A percentile compares a stretch with the other conserved stretches of the same genome.
phyloP scores from a whole-genome alignment of 1,284 basidiomycete genomes.

The Chalciporus piperatoides region DNA sequence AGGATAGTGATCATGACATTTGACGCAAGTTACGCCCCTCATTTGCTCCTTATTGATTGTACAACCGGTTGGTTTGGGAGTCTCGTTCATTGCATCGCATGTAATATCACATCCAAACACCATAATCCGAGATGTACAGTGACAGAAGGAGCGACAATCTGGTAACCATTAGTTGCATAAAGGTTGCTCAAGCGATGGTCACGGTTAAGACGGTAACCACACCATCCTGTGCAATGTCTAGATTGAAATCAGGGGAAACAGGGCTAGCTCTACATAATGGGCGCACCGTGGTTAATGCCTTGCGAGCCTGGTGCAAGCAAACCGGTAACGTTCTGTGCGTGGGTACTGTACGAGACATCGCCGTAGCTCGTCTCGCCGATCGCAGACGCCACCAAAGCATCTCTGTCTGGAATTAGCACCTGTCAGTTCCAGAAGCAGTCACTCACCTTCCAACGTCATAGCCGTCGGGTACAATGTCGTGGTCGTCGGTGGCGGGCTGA shows the following conservation, averaged over 20 bases:
- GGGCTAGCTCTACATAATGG: not conserved
- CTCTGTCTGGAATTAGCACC: conserved; percentile 28
- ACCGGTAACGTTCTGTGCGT: conserved; percentile 36
- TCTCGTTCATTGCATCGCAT: conserved; percentile 17
- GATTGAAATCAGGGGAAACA: not conserved
- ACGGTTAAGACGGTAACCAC: conserved; percentile 46
- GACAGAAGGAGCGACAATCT: too few relatives aligned
- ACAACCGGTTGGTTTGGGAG: conserved; percentile 23
- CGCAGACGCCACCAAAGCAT: conserved; percentile 44
- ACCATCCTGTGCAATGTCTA: conserved; percentile 47
- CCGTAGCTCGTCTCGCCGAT: conserved; percentile 41
- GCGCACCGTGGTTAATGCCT: conserved; percentile 26
- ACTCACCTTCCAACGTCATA: conserved; percentile 50
- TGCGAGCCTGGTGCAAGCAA: conserved; percentile 18
- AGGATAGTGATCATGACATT: conserved; percentile 18
- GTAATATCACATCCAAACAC: conserved; percentile 13
- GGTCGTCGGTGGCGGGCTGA: conserved; percentile 39
- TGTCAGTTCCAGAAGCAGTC: not conserved
- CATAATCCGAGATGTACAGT: not conserved
- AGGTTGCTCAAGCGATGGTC: conserved; percentile 30
- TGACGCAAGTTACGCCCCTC: conserved; percentile 16
- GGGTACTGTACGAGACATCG: conserved; percentile 49
- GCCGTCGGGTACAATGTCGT: conserved; percentile 52
- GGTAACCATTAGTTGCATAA: not conserved
- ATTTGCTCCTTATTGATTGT: conserved; percentile 15